Evolutionary conservation across 2,329 filamentous ascomycete genomes (phyloP).

Genomic region (Exophiala calicioides): DNA sequence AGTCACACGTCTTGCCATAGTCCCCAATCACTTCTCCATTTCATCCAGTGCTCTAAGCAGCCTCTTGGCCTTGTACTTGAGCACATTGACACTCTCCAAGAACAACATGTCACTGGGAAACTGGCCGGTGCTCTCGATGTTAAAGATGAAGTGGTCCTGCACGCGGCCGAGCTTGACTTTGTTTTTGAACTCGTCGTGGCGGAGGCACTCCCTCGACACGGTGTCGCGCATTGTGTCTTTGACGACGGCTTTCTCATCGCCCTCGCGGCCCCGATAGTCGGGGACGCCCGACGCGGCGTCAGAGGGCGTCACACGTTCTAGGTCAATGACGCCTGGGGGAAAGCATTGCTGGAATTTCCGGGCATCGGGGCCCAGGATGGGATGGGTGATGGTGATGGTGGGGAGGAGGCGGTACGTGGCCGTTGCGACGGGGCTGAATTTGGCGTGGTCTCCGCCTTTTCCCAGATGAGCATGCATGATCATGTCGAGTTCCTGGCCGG

Average conservation of each 20-base stretch:
- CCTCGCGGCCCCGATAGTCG: conserved; percentile 72
- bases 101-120: conserved; percentile 94
- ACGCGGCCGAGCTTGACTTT: conserved; percentile 92
- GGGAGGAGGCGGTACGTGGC: conserved; percentile 90
- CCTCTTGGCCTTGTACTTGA: conserved; percentile 76
- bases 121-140: conserved; percentile 90
- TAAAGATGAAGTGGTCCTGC: conserved; percentile 96
- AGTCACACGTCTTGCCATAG: conserved; percentile 28
- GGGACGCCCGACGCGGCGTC: conserved; percentile 63
- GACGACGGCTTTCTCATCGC: conserved; percentile 86
- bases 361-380: conserved; percentile 84
- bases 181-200: conserved; percentile 88
- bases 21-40: conserved; percentile 40
- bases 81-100: conserved; percentile 78
- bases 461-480: conserved; percentile 95
- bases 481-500: conserved; percentile 81
- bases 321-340: conserved; percentile 78
- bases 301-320: conserved; percentile 69
- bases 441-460: conserved; percentile 89
- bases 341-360: conserved; percentile 90
- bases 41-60: conserved; percentile 49
- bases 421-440: conserved; percentile 94
- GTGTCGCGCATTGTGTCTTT: conserved; percentile 88
- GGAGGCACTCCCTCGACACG: conserved; percentile 86
- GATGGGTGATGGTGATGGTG: conserved; percentile 76